Evolutionary conservation across 2,329 filamentous ascomycete species (phyloP).

Genomic region (Colletotrichum tamarilloi): DNA sequence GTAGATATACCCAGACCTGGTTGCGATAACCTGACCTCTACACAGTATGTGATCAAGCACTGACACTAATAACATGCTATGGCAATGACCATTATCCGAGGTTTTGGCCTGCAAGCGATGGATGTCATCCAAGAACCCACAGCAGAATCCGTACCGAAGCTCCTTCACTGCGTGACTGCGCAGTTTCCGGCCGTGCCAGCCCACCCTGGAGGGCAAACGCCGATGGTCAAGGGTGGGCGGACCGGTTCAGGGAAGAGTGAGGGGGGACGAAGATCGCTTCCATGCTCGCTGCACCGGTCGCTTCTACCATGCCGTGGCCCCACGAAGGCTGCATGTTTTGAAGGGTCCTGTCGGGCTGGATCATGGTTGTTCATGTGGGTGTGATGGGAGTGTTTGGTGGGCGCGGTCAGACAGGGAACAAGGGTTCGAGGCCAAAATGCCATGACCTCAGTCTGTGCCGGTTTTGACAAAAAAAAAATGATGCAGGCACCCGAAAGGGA

Average conservation of each 20-base stretch:
- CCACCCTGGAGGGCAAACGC: background rate
- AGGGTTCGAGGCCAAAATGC: background rate
- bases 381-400: background rate
- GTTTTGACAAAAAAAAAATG: background rate
- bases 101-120: background rate
- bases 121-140: background rate
- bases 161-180: too few species aligned
- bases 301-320: background rate
- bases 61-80: background rate
- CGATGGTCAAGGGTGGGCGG: background rate
- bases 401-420: background rate
- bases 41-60: background rate
- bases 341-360: constrained; percentile 16
- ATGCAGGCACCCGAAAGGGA: background rate
- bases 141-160: too few species aligned
- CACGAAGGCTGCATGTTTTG: constrained; percentile 1
- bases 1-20: too few species aligned
- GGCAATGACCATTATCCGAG: too few species aligned
- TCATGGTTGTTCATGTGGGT: background rate
- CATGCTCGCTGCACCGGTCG: constrained; percentile 2
- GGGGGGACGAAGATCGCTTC: constrained; percentile 9
- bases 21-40: background rate
- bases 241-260: background rate
- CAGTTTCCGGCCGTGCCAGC: background rate
- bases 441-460: background rate